These are phyloP conservation scores for Pythium biforme DNA, from an alignment of 352 stramenopile genomes.

Conservation along the genomic window DNA sequence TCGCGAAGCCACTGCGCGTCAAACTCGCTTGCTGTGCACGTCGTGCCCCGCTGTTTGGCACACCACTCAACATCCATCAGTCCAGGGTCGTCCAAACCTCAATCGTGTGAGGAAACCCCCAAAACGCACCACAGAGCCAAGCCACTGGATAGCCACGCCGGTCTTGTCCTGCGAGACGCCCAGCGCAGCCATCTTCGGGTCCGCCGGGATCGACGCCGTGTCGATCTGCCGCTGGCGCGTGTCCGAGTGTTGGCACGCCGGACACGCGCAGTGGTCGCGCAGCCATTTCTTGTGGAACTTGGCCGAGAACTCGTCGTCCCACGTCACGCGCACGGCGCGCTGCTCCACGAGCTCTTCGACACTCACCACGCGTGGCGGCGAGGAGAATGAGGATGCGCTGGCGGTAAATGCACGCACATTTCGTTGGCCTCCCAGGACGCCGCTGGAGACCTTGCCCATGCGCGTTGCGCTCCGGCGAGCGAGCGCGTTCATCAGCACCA, in stretches of 20 bases:
- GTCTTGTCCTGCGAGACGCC: conserved; percentile 31
- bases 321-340: conserved; percentile 62
- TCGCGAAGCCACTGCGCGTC: conserved; percentile 71
- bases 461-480: background rate
- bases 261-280: conserved; percentile 78
- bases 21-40: conserved; percentile 63
- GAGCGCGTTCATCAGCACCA: conserved; percentile 1
- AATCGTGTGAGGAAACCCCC: background rate
- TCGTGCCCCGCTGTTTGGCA: conserved; percentile 39
- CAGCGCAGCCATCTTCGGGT: conserved; percentile 44
- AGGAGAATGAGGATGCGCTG: background rate
- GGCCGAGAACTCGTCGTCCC: conserved; percentile 70
- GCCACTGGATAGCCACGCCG: conserved; percentile 57
- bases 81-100: no score
- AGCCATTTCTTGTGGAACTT: conserved; percentile 88
- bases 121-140: conserved; percentile 45
- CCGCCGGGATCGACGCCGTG: conserved; percentile 71
- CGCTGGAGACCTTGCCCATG: background rate
- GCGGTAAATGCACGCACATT: conserved; percentile 6
- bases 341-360: conserved; percentile 55
- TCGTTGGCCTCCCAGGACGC: background rate
- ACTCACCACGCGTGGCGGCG: conserved; percentile 6
- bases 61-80: background rate
- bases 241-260: conserved; percentile 61
- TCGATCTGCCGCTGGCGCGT: conserved; percentile 75